Base-by-base conservation (phyloP, 345 rosid species). In the Linum usitatissimum region DNA sequence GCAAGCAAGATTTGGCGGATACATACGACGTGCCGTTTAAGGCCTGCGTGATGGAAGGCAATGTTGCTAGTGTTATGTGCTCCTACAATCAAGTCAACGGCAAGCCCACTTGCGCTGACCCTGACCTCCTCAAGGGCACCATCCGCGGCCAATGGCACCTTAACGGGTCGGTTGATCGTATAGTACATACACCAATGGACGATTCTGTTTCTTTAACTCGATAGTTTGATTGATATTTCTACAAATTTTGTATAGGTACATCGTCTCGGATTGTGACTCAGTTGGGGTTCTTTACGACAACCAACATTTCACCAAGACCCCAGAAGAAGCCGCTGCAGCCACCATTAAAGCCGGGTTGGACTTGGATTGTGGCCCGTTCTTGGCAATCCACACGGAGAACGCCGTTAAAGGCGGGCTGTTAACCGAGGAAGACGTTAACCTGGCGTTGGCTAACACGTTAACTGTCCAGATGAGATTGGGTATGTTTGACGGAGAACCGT, bases 311-410 rank as follows among this genome's bases (percentile, higher is more conserved):
- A 73, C 77, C 1, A 54, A 72, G 3, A 73, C 77, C 6, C 70
- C 77, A 0, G 77, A 73, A 61, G 73, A 73, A 54, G 77, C 98
- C 18, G 98, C 91, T 0, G 97, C 98, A 13, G 87, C 80, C 23
- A 87, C 98, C 55, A 84, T 92, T 48, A 87, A 77, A 86, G 95
- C 97, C 65, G 63, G 63, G 17, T 18, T 60, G 42, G 63, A 60
- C 21, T 60, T 60, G 63, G 63, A 60, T n/a, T 60, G 63, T 20
- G 63, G 63, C 18, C 63, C 63, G 23, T 60, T 60, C 21, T 20
- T 60, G 10, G 63, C 40, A 6, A 12, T 60, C 20, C 45, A 60
- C 63, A 60, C 63, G 48, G 63, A 60, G 23, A 31, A 36, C 17
- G 63, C 63, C 18, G 63, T 60, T 5, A 60, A 60, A 18, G 38